Conservation (phyloP, 257 asterid species). For the Misopates orontium region DNA sequence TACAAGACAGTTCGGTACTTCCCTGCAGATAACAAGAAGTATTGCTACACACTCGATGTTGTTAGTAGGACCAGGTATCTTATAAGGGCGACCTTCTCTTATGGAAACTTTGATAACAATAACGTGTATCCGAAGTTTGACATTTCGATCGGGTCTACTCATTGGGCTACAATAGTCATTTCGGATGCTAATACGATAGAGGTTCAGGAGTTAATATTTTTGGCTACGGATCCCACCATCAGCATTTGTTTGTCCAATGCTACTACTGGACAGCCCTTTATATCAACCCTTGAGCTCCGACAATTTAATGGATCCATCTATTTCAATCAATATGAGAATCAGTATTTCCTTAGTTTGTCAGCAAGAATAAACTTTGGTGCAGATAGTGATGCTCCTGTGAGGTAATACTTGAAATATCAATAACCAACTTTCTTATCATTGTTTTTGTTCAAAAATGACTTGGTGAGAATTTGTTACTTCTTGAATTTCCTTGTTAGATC, state of each 20-base stretch:
- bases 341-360: slow-evolving; percentile 75
- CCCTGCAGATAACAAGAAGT: slow-evolving; percentile 82
- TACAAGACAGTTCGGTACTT: slow-evolving; percentile 69
- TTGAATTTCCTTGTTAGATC: not conserved
- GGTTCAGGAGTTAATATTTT: slow-evolving; percentile 79
- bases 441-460: no score
- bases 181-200: slow-evolving; percentile 79
- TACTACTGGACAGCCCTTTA: slow-evolving; percentile 88
- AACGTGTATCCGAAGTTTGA: slow-evolving; percentile 92
- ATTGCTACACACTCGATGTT: slow-evolving; percentile 79
- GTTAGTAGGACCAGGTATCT: slow-evolving; percentile 82
- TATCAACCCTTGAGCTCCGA: slow-evolving; percentile 96
- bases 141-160: slow-evolving; percentile 89
- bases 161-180: slow-evolving; percentile 86
- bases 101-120: slow-evolving; percentile 74
- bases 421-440: no score
- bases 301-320: slow-evolving; percentile 86
- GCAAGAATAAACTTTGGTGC: slow-evolving; percentile 98
- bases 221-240: slow-evolving; percentile 71
- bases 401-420: slow-evolving; percentile 38
- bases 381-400: slow-evolving; percentile 63
- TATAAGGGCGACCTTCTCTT: slow-evolving; percentile 83
- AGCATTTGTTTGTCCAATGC: slow-evolving; percentile 95
- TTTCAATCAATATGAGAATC: slow-evolving; percentile 60
- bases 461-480: no score